Conservation (phyloP, 2,329 filamentous ascomycete species). For the Chlorencoelia australis region DNA sequence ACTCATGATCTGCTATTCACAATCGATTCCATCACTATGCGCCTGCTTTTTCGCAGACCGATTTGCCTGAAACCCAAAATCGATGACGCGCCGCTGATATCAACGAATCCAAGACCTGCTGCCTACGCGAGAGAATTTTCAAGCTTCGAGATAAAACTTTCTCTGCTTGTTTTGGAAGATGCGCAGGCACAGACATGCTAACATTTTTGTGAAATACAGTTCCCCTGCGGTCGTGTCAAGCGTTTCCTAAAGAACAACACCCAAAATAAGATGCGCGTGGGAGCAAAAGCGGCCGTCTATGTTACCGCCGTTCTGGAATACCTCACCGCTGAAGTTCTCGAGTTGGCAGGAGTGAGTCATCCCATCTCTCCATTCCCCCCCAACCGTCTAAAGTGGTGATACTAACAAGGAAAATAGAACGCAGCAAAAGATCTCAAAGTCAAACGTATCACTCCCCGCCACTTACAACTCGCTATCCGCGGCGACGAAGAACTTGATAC, state of each 20-base stretch:
- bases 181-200: conserved; percentile 17
- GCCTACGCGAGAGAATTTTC: conserved; percentile 4
- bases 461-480: conserved; percentile 94
- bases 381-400: conserved; percentile 9
- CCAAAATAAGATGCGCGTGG: conserved; percentile 99
- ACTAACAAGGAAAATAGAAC: conserved; percentile 56
- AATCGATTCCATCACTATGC: no score
- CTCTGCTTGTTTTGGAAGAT: neutral
- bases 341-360: conserved; percentile 73
- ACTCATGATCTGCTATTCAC: conserved; percentile 5
- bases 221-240: conserved; percentile 99
- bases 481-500: conserved; percentile 98
- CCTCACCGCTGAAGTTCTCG: conserved; percentile 92
- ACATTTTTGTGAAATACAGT: conserved; percentile 45
- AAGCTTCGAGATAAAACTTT: neutral
- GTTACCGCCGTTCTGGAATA: conserved; percentile 98
- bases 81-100: conserved; percentile 18
- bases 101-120: conserved; percentile 12
- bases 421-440: conserved; percentile 99
- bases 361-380: conserved; percentile 2
- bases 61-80: no score
- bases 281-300: conserved; percentile 96
- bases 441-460: conserved; percentile 97
- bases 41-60: no score
- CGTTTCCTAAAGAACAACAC: conserved; percentile 99